Conservation (phyloP, 1,284 basidiomycete species). For the Pseudomicrostroma phylloplanum region DNA sequence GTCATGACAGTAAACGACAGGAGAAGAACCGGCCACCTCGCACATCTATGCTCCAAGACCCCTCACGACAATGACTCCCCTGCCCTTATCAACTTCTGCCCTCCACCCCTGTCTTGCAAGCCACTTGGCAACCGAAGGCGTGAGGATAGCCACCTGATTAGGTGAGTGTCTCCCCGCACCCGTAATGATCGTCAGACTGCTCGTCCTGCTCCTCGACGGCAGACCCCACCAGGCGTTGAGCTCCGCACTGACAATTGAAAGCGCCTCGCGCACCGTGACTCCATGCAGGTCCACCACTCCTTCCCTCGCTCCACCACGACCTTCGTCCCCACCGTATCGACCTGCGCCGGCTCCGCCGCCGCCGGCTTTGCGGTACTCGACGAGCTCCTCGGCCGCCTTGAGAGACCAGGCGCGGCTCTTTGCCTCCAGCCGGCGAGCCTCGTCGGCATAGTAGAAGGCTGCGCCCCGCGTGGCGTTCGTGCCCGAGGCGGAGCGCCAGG, state of each 20-base stretch:
- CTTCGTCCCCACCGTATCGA: background rate
- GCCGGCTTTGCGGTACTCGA: slow-evolving; percentile 35
- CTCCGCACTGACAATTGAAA: slow-evolving; percentile 45
- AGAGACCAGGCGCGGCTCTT: slow-evolving; percentile 48
- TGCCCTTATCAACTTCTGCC: slow-evolving; percentile 10
- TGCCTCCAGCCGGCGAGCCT: slow-evolving; percentile 46
- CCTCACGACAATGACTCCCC: slow-evolving; percentile 5
- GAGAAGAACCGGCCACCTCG: slow-evolving; percentile 1
- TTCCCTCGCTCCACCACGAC: slow-evolving; percentile 3
- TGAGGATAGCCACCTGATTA: slow-evolving; percentile 45
- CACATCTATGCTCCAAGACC: background rate
- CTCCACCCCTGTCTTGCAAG: slow-evolving; percentile 48
- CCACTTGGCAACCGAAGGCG: slow-evolving; percentile 47
- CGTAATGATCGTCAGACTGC: slow-evolving; percentile 49
- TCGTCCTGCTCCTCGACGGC: slow-evolving; percentile 13
- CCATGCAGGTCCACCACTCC: slow-evolving; percentile 49
- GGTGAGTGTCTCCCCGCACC: slow-evolving; percentile 50
- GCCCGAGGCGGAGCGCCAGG: slow-evolving; percentile 22
- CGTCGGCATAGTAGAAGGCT: slow-evolving; percentile 47
- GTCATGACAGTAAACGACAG: too few species aligned
- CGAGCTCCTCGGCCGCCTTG: slow-evolving; percentile 43
- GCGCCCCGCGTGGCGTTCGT: slow-evolving; percentile 22
- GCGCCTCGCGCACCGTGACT: slow-evolving; percentile 48
- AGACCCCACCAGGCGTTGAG: slow-evolving; percentile 42
- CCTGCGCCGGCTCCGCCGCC: background rate